A percentile compares a stretch with the other conserved stretches of the same genome.
These are phyloP conservation scores for Fusarium sp. DNA, from an alignment of 2,329 filamentous ascomycete genomes.

Conservation along the genomic window DNA sequence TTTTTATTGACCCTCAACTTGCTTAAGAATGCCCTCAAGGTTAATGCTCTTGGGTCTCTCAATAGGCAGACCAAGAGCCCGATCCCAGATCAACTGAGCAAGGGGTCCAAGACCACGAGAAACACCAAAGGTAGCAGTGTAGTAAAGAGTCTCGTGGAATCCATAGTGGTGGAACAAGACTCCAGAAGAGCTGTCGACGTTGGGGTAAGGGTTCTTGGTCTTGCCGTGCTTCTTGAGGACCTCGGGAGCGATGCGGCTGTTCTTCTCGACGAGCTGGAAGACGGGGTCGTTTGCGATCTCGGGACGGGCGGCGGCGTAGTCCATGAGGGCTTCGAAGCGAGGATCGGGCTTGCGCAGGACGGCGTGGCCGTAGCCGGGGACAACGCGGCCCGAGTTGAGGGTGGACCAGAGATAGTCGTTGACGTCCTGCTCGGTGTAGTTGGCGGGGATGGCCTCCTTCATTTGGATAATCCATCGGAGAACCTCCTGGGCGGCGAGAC, in stretches of 20 bases:
- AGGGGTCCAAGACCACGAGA: constrained; percentile 84
- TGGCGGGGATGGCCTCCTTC: constrained; percentile 85
- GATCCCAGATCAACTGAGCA: constrained; percentile 96
- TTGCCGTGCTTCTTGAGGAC: constrained; percentile 97
- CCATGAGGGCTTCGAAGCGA: constrained; percentile 95
- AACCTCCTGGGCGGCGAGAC: constrained; percentile 95
- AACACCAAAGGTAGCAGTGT: constrained; percentile 79
- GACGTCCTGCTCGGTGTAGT: constrained; percentile 84
- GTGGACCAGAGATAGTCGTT: constrained; percentile 92
- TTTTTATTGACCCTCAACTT: constrained; percentile 62
- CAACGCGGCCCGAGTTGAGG: constrained; percentile 91
- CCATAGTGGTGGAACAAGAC: constrained; percentile 98
- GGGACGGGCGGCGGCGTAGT: constrained; percentile 87
- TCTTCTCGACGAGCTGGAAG: constrained; percentile 94
- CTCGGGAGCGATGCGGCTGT: constrained; percentile 88
- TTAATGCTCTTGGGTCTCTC: constrained; percentile 99
- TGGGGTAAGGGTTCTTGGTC: constrained; percentile 98
- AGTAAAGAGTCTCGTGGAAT: constrained; percentile 97
- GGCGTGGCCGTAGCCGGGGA: constrained; percentile 95
- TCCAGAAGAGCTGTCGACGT: constrained; percentile 93
- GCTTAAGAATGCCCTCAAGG: constrained; percentile 83
- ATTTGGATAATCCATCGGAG: constrained; percentile 97
- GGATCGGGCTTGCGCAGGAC: constrained; percentile 97
- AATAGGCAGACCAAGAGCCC: constrained; percentile 92
- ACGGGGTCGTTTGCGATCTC: constrained; percentile 89